phyloP scores from a whole-genome alignment of 768 basidiomycete genomes.

The Vishniacozyma victoriae region DNA sequence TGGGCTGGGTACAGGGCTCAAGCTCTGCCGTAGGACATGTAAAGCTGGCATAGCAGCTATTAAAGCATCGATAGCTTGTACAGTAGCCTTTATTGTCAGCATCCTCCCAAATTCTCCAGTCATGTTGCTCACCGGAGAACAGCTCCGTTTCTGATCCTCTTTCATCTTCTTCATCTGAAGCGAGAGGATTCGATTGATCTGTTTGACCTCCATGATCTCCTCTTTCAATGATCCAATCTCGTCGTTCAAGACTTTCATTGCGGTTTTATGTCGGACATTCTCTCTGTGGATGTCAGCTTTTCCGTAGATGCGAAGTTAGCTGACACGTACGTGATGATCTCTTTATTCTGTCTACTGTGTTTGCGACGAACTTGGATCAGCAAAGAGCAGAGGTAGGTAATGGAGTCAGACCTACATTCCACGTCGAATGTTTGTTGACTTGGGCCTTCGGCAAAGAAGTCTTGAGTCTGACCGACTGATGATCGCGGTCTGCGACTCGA shows the following conservation, averaged over 20 bases:
- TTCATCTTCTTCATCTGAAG: slow-evolving; percentile 8
- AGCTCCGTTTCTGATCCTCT: too few relatives aligned
- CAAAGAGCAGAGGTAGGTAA: too few relatives aligned
- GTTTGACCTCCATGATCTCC: slow-evolving; percentile 19
- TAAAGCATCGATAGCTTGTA: background rate
- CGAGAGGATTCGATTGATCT: slow-evolving; percentile 12
- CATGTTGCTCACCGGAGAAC: background rate
- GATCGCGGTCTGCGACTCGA: too few relatives aligned
- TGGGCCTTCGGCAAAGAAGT: too few relatives aligned
- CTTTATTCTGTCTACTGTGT: slow-evolving; percentile 34
- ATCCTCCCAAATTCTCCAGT: background rate
- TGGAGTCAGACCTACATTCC: too few relatives aligned
- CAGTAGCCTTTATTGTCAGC: background rate
- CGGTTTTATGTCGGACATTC: slow-evolving; percentile 11
- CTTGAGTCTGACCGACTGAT: too few relatives aligned
- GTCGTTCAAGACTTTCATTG: slow-evolving; percentile 19
- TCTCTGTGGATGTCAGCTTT: background rate
- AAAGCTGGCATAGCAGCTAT: background rate
- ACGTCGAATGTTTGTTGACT: too few relatives aligned
- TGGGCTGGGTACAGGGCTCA: background rate
- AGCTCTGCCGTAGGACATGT: background rate
- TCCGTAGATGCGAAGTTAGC: background rate
- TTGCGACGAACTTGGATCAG: slow-evolving; percentile 17
- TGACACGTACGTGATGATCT: slow-evolving; percentile 25
- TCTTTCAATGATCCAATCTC: slow-evolving; percentile 16